These are phyloP conservation scores for Kodamaea sp. DNA, from an alignment of 1,139 yeast genomes.

Conservation along the genomic window DNA sequence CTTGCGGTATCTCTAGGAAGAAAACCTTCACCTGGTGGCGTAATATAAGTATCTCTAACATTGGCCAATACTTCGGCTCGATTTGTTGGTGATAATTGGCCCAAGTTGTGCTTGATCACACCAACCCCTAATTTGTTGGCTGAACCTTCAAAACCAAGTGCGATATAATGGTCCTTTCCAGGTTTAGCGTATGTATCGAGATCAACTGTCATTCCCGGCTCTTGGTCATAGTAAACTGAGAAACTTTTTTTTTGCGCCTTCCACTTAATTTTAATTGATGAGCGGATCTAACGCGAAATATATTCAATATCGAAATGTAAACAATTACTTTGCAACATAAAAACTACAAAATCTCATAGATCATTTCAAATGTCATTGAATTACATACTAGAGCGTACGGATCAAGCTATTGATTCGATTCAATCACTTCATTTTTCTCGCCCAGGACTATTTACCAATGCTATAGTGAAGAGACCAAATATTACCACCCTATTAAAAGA, in stretches of 20 bases:
- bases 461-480: constrained; percentile 51
- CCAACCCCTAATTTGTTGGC: constrained; percentile 97
- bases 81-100: constrained; percentile 48
- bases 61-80: constrained; percentile 78
- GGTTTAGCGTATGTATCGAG: constrained; percentile 39
- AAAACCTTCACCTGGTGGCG: constrained; percentile 98
- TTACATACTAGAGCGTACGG: constrained; percentile 14
- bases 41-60: constrained; percentile 87
- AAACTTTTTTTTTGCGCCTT: no score
- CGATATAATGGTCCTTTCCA: constrained; percentile 55
- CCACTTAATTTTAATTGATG: no score
- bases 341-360: no score
- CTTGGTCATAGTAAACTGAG: no score
- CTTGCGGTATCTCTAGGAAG: constrained; percentile 94
- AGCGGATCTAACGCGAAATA: background rate
- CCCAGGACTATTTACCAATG: constrained; percentile 65
- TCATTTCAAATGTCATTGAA: constrained; percentile 6
- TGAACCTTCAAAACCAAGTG: constrained; percentile 92
- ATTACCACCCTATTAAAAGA: constrained; percentile 61
- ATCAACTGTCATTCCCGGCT: constrained; percentile 24
- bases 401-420: constrained; percentile 22
- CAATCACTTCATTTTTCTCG: constrained; percentile 40
- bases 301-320: background rate
- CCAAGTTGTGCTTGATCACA: constrained; percentile 65
- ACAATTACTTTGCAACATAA: background rate